Base-by-base conservation (phyloP, 2,329 filamentous ascomycete genomes). In the Verticillium dahliae region DNA sequence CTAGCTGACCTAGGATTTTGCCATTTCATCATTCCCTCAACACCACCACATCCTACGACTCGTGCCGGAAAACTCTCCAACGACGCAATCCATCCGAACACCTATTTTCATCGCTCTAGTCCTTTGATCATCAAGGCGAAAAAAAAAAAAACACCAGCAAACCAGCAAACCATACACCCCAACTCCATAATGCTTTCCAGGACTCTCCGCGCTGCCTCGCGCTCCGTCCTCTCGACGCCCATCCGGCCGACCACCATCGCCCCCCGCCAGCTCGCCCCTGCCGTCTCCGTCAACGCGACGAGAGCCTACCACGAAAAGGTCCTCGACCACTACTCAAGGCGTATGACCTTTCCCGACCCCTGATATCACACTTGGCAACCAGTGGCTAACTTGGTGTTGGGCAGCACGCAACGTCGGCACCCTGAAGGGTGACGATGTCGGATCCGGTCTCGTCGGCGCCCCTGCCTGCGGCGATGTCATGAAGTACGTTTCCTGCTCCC, bases 391-490 rank as follows among this genome's bases (percentile, higher is more conserved):
- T 41, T 15, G n/a, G 45, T 10, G 22, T 4, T 22, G 67, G 27
- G 27, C 70, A 96, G 84, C 80, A 55, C 81, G 82, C 63, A 84
- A 84, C 67, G 81, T 83, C 63, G 82, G 82, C 60, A 83, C 82
- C 62, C 78, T 85, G 73, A 96, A 96, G 82, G 85, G 85, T 65
- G 91, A 95, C 67, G 90, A 95, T 66, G 93, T 97, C 65, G 93
- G 93, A 67, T 96, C 93, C 18, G 93, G 93, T 54, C 89, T 97
- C 60, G 93, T 97, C 67, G 91, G 91, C 68, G 91, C 91, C 14
- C 92, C 91, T 55, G 91, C 91, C 55, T 96, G 91, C 73, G 91
- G 91, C 76, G 92, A 96, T 75, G 91, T 96, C 66, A 96, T 96
- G 90, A 95, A 95, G 80, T 65, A 62, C 60, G 64, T 45, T 38